Base-by-base conservation (phyloP, 352 stramenopile species). In the Globisporangium sylvaticum region DNA sequence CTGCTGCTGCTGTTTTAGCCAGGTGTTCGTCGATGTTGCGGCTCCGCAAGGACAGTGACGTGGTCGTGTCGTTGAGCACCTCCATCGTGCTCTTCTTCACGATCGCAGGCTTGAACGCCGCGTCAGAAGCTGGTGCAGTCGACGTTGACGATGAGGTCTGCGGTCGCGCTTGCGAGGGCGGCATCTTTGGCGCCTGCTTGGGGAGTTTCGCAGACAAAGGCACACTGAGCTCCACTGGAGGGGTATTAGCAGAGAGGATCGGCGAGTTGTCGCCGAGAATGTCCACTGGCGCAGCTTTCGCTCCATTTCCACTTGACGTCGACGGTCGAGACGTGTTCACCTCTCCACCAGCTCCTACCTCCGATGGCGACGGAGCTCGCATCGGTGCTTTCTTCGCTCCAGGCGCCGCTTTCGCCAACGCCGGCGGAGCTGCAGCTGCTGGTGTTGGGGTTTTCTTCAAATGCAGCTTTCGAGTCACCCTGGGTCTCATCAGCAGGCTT, bases 1-100 rank as follows among this genome's bases (percentile, higher is more conserved):
- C 25, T 31, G 57, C 22, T 29, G 14, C 22, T 8, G 54, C 31
- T 3, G 58, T 57, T n/a, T 66, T 57, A 20, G 32, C 42, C 20
- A 66, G 27, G 32, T 71, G 31, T 5, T 78, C 68, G 54, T 78
- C 71, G 27, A 70, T 64, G 15, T 58, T 69, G 25, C 59, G 54
- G 3, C 42, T 64, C n/a, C 48, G 70, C 20, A 67, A 54, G 20
- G 75, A 84, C 4, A 88, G 56, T 2, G 75, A 66, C 10, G 81
- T 75, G 0, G 63, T 85, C 5, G 81, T 82, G 25, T 91, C 83
- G 31, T 87, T 87, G 8, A 93, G 64, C n/a, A 91, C 80, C 31
- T 93, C 83, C 57, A 90, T 81, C 12, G 80, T 88, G 58, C 74
- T 90, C 58, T 88, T 89, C 66, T 87, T 88, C 32, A 74, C 67